Evolutionary conservation across 352 stramenopile species (phyloP).

Genomic region (Pythium phragmiticola): DNA sequence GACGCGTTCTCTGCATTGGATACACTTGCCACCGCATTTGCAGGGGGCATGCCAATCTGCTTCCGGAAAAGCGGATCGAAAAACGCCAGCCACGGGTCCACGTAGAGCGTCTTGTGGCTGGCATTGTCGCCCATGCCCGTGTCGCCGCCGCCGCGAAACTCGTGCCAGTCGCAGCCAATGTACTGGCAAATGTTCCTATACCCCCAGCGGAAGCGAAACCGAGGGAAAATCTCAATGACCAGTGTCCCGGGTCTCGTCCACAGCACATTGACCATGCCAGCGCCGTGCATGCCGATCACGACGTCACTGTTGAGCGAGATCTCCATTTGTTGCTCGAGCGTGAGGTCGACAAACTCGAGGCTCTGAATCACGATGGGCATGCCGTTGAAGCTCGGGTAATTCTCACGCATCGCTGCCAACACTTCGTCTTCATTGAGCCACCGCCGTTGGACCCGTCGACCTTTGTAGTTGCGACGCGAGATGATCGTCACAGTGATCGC

Average conservation of each 20-base stretch:
- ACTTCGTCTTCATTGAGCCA: slow-evolving; percentile 36
- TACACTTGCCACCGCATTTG: not conserved
- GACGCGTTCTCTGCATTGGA: not conserved
- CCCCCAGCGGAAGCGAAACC: slow-evolving; percentile 48
- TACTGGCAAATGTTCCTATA: slow-evolving; percentile 80
- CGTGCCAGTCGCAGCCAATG: slow-evolving; percentile 62
- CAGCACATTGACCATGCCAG: slow-evolving; percentile 73
- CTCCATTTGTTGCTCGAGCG: slow-evolving; percentile 61
- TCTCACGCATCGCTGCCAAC: slow-evolving; percentile 7
- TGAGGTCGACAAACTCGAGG: slow-evolving; percentile 63
- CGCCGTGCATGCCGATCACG: slow-evolving; percentile 82
- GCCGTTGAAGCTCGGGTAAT: slow-evolving; percentile 16
- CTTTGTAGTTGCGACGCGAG: slow-evolving; percentile 24
- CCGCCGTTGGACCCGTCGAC: slow-evolving; percentile 24
- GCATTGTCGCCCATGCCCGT: slow-evolving; percentile 39
- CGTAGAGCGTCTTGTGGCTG: slow-evolving; percentile 50
- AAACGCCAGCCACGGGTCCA: slow-evolving; percentile 53
- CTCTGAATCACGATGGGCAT: slow-evolving; percentile 44
- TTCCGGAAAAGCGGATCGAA: slow-evolving; percentile 43
- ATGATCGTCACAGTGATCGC: slow-evolving; percentile 27
- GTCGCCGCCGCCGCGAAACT: slow-evolving; percentile 35
- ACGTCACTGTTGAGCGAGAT: slow-evolving; percentile 66
- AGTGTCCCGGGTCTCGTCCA: slow-evolving; percentile 53
- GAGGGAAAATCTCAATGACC: slow-evolving; percentile 78
- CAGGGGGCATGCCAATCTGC: not conserved